Conservation (phyloP, 108 stramenopile species). For the Schizochytrium sp. region DNA sequence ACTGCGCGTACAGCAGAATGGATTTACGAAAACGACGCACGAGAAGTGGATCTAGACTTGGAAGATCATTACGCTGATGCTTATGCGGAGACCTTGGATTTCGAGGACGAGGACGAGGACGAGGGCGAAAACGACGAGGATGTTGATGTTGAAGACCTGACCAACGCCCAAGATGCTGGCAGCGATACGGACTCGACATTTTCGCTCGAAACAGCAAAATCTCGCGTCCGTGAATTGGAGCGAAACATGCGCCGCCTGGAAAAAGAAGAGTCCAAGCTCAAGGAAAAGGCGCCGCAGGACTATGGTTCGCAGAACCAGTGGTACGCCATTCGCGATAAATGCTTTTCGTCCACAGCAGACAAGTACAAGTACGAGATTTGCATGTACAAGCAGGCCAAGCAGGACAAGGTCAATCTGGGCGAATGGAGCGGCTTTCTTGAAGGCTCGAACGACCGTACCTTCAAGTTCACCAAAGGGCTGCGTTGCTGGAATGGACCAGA, state of each 20-base stretch:
- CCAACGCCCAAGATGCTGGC: neutral
- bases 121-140: neutral
- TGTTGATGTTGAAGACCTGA: neutral
- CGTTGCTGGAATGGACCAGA: slow-evolving; percentile 43
- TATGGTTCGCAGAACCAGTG: neutral
- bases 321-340: neutral
- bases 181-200: too few species aligned
- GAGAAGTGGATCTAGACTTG: neutral
- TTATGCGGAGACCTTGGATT: neutral
- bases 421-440: neutral
- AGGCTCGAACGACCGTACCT: neutral
- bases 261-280: neutral
- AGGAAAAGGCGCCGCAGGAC: neutral
- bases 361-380: slow-evolving; percentile 7
- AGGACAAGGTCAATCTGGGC: neutral
- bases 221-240: neutral
- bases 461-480: slow-evolving; percentile 27
- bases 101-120: neutral
- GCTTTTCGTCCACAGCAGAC: neutral
- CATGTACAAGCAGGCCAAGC: neutral
- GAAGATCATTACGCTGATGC: neutral
- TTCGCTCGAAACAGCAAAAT: too few species aligned
- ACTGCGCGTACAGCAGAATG: neutral
- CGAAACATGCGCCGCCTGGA: neutral
- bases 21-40: neutral